Percentiles rank a stretch among this genome's conserved stretches.
These are phyloP conservation scores for Arthroderma uncinatum DNA, from an alignment of 2,329 filamentous ascomycete genomes.

Conservation along the genomic window DNA sequence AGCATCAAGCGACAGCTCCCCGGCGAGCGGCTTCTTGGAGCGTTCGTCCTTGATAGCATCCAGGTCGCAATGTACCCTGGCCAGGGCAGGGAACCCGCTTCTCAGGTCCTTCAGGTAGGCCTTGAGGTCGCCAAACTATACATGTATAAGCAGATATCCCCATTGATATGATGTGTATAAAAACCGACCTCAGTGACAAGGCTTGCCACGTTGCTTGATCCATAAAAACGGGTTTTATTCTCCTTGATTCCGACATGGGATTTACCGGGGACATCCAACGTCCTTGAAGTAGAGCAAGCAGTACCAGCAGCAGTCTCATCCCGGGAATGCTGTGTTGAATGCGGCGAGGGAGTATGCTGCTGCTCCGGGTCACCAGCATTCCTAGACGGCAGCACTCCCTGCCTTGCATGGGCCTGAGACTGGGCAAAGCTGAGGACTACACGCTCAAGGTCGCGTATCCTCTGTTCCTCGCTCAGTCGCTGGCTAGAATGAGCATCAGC, in stretches of 20 bases:
- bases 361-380: not conserved
- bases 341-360: constrained; percentile 1
- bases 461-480: not conserved
- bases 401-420: not conserved
- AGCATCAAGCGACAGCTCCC: constrained; percentile 22
- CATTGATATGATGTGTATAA: too few species aligned
- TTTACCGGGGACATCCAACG: not conserved
- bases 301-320: not conserved
- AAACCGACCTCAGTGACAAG: constrained; percentile 29
- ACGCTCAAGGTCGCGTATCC: not conserved
- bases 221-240: constrained; percentile 33
- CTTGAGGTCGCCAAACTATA: constrained; percentile 30
- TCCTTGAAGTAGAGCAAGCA: not conserved
- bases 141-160: not conserved
- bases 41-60: constrained; percentile 21
- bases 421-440: not conserved
- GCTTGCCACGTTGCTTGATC: constrained; percentile 31
- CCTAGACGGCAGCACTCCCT: not conserved
- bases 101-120: constrained; percentile 30
- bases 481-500: not conserved
- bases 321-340: not conserved
- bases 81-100: constrained; percentile 27
- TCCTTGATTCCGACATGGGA: constrained; percentile 14
- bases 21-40: constrained; percentile 22
- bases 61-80: constrained; percentile 24